Evolutionary conservation across 805 yeast genomes (phyloP).

Genomic region (Candida saitoana): DNA sequence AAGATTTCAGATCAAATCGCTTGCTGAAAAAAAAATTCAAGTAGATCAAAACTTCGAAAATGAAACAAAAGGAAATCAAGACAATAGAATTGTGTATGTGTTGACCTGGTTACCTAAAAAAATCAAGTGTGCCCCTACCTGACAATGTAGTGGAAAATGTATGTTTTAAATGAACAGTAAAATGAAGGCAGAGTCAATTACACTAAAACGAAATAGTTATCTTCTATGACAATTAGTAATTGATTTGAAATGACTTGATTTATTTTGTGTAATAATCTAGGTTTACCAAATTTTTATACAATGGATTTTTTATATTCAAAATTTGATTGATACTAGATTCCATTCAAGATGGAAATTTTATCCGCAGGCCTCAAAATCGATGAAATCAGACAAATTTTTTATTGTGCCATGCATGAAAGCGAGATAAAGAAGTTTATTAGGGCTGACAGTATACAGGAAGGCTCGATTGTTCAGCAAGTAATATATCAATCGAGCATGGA

Average conservation of each 20-base stretch:
- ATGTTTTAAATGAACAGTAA: not conserved
- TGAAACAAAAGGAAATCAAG: not conserved
- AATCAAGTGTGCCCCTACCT: not conserved
- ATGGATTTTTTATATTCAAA: no score
- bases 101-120: not conserved
- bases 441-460: conserved; percentile 1
- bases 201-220: not conserved
- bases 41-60: not conserved
- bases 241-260: no score
- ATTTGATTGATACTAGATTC: no score
- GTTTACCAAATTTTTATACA: no score
- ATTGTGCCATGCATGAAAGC: not conserved
- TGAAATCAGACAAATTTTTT: not conserved
- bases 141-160: not conserved
- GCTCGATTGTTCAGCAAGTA: not conserved
- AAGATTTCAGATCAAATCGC: not conserved
- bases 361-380: not conserved
- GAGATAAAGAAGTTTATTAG: not conserved
- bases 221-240: no score
- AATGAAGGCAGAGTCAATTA: not conserved
- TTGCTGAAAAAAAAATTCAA: not conserved
- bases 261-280: no score
- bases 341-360: not conserved
- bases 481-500: not conserved
- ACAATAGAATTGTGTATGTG: not conserved